Evolutionary conservation across 495 filamentous ascomycete species (phyloP), one percentile per base, ranked within the genome.

Genomic region (Viridothelium virens): DNA sequence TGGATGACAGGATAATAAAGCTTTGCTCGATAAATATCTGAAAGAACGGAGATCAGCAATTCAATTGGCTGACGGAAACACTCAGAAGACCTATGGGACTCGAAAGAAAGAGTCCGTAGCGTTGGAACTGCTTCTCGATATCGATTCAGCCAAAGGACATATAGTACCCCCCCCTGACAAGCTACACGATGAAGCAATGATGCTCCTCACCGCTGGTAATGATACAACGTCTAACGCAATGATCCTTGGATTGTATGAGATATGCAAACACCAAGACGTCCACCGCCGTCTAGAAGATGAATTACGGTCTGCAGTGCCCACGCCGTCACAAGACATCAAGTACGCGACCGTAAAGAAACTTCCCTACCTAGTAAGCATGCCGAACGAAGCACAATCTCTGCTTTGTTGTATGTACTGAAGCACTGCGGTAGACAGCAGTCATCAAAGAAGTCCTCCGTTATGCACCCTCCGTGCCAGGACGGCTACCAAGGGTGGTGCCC

Each of bases 161-260:
- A 25, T 18, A n/a, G 48, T 53, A 53, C 48, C 48, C 3, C 4
- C 48, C 9, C 10, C n/a, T 25, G 48, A 53, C n/a, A n/a, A 25
- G 48, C 48, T 53, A 11, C 9, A 11, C 4, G 48, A 53, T n/a
- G 48, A 53, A 53, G 9, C 48, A 53, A 14, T 53, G 48, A 53
- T 25, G 48, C 48, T 53, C 48, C n/a, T 53, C 10, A 53, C 48
- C 9, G 48, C 48, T n/a, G 48, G 48, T 4, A 53, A 53, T 53
- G 48, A 53, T 18, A 53, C 48, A 3, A 53, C 48, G 4, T 53
- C 48, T 25, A 53, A 53, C n/a, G 48, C 48, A 53, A 53, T 53
- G 48, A 53, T 53, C n/a, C 4, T 25, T 18, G 48, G 48, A 4
- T 18, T 53, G 48, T 53, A 53, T 25, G 4, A 14, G 10, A 25